Base-by-base conservation (phyloP, 176 grass and related monocot species). In the Avena sativa region DNA sequence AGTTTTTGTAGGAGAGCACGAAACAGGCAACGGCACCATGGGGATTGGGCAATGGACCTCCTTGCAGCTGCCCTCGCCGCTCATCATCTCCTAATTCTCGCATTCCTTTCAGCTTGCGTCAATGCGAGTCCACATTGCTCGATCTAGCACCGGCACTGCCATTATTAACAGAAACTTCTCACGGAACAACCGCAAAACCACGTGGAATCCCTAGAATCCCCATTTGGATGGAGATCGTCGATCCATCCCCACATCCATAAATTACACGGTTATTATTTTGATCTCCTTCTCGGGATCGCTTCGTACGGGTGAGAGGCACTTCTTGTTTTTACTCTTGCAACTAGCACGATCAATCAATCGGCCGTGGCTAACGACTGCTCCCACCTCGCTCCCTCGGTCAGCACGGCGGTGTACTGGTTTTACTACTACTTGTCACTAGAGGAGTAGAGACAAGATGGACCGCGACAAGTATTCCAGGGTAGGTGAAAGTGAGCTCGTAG, bases 131-230 rank as follows among this genome's bases (percentile, higher is more conserved):
- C 74, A 56, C 9, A 12, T 14, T 32, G 30, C 57, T 38, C 25
- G 55, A 67, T 20, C 53, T 57, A 66, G 48, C 12, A 17, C 84
- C 63, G 36, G 64, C 74, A 68, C 84, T 64, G 51, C 38, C 84
- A 86, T 86, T 8, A 86, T 71, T n/a, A 30, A 30, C 8, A 2
- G 85, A 73, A 81, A 59, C 43, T 74, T 87, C 76, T 60, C 17
- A 73, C 26, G 48, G 38, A 8, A 38, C 56, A 36, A 5, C 21
- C 23, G 19, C 36, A 38, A 46, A 71, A 26, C 14, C 51, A 71
- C 64, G 20, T 4, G 75, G 40, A 32, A 67, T 32, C 20, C 52
- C 49, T 1, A 46, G 13, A 6, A 60, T 51, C 88, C 71, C 67
- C 16, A 52, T 64, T 8, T 17, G 12, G 52, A 3, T 48, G 50